Percentiles rank a stretch among this genome's conserved stretches.
Conservation (phyloP, 768 basidiomycete genomes). For the Albatrellus ellisii region DNA sequence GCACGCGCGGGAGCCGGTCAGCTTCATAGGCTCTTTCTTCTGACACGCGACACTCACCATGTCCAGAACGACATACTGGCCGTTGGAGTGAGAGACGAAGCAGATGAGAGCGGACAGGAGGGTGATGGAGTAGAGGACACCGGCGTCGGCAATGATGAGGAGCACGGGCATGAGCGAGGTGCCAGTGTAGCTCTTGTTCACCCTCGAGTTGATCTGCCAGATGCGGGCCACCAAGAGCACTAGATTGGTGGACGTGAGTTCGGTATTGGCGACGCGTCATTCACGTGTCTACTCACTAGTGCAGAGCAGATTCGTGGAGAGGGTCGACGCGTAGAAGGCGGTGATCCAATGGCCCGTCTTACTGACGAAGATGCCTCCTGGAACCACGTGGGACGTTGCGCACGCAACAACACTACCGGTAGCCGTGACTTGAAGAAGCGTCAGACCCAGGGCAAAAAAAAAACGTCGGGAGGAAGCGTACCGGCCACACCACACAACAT, state of each 20-base stretch:
- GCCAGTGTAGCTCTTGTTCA: not conserved
- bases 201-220: constrained; percentile 1
- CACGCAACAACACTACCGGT: not conserved
- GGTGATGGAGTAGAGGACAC: constrained; percentile 3
- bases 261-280: not conserved
- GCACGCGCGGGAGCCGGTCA: not conserved
- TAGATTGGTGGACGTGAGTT: not conserved
- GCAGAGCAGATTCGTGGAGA: constrained; percentile 2
- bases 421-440: not conserved
- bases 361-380: not conserved
- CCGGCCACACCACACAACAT: constrained; percentile 14
- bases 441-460: not conserved
- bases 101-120: constrained; percentile 14
- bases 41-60: constrained; percentile 16
- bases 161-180: constrained; percentile 1
- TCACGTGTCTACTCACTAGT: not conserved
- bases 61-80: constrained; percentile 16
- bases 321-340: constrained; percentile 1
- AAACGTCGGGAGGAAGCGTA: constrained; percentile 1
- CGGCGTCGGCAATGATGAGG: constrained; percentile 3
- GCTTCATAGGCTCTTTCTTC: too few species aligned
- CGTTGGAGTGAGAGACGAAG: constrained; percentile 15
- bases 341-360: constrained; percentile 5
- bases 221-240: not conserved
- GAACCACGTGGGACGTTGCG: not conserved